A percentile compares a stretch with the other conserved stretches of the same genome.
Evolutionary conservation across 257 asterid genomes (phyloP).

Genomic region (Perilla frutescens): DNA sequence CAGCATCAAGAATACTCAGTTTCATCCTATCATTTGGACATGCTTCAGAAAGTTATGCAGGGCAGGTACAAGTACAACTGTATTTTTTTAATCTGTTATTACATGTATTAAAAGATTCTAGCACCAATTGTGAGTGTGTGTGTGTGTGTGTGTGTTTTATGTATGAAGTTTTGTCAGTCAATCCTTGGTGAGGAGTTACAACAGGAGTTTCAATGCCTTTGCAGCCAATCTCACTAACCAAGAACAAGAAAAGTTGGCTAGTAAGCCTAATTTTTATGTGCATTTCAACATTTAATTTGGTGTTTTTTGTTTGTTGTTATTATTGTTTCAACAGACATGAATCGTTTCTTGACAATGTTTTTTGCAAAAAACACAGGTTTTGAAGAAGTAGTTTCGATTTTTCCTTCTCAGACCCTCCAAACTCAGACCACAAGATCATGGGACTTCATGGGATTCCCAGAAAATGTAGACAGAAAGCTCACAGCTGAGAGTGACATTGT

Average conservation of each 20-base stretch:
- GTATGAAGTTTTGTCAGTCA: neutral
- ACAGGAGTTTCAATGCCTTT: slow-evolving; percentile 41
- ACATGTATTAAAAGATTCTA: neutral
- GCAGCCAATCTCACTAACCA: slow-evolving; percentile 37
- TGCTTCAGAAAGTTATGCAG: slow-evolving; percentile 32
- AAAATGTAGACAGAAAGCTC: slow-evolving; percentile 24
- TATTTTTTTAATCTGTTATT: neutral
- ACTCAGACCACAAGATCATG: slow-evolving; percentile 50
- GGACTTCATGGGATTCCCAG: slow-evolving; percentile 43
- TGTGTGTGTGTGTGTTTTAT: neutral
- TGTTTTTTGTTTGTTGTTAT: neutral
- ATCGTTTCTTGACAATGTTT: neutral
- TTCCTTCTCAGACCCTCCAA: slow-evolving; percentile 33
- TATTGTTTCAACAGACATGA: neutral
- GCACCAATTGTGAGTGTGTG: neutral
- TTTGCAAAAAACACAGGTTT: neutral
- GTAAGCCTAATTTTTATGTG: slow-evolving; percentile 1
- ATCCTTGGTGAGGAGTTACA: slow-evolving; percentile 36
- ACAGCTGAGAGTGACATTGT: slow-evolving; percentile 40
- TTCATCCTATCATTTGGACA: slow-evolving; percentile 1
- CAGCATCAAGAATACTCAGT: slow-evolving; percentile 9
- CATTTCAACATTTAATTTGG: neutral
- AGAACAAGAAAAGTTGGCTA: slow-evolving; percentile 37
- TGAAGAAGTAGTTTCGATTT: slow-evolving; percentile 35
- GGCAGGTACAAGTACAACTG: slow-evolving; percentile 4